A percentile compares a stretch with the other conserved stretches of the same genome.
Evolutionary conservation across 768 basidiomycete species (phyloP).

Genomic region (Rhodosporidiobolus sp.): DNA sequence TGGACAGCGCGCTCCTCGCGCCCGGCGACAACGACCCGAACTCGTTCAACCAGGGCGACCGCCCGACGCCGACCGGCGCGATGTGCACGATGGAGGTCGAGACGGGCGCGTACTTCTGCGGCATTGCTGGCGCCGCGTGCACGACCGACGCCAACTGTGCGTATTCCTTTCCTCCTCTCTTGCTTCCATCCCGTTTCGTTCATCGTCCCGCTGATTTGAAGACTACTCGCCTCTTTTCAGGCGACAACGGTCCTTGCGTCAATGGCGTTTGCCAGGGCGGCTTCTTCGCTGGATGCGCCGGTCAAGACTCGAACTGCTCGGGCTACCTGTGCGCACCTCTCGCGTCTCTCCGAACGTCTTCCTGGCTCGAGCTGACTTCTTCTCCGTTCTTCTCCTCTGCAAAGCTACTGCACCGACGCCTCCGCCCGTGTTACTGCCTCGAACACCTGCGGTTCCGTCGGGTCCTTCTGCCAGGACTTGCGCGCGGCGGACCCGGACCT

Average conservation of each 20-base stretch:
- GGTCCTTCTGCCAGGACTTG: conserved; percentile 18
- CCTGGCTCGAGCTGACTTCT: conserved; percentile 4
- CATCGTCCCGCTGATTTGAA: too few species aligned
- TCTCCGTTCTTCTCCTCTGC: too few species aligned
- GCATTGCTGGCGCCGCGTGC: conserved; percentile 26
- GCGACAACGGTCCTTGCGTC: conserved; percentile 31
- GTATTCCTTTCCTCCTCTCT: too few species aligned
- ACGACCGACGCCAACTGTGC: neutral
- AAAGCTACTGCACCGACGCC: too few species aligned
- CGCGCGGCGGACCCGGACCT: neutral
- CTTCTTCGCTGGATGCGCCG: conserved; percentile 9
- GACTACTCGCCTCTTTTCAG: too few species aligned
- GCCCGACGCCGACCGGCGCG: conserved; percentile 14
- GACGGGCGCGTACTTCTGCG: conserved; percentile 32
- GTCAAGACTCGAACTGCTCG: conserved; percentile 6
- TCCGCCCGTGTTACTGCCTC: neutral
- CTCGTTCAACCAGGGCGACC: conserved; percentile 16
- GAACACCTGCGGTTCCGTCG: conserved; percentile 17
- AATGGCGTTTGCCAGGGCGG: conserved; percentile 6
- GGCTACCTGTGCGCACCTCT: conserved; percentile 26
- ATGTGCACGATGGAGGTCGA: conserved; percentile 18
- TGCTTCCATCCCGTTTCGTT: too few species aligned
- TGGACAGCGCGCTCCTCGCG: neutral
- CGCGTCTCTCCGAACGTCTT: too few species aligned
- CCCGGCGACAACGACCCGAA: neutral